Percentiles rank a stretch among this genome's conserved stretches.
These are phyloP conservation scores for Platanthera zijinensis DNA, from an alignment of 106 monocot species.

Conservation along the genomic window DNA sequence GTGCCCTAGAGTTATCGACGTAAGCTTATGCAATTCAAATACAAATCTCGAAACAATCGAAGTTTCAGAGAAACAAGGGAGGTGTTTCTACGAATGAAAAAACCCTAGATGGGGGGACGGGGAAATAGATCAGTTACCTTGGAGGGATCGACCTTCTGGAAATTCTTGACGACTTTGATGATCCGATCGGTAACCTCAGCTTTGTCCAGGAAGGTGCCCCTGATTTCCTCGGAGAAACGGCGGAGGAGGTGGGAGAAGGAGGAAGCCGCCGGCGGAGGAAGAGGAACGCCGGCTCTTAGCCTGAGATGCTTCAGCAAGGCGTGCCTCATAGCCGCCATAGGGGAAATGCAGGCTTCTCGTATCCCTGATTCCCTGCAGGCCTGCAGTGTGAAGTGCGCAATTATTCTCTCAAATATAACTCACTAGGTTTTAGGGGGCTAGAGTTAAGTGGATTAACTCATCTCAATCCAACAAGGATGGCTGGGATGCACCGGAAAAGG, in stretches of 20 bases:
- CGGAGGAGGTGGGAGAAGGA: conserved; percentile 15
- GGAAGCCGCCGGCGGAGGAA: conserved; percentile 3
- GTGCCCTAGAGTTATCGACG: too few species aligned
- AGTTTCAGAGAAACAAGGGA: too few species aligned
- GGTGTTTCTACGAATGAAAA: neutral
- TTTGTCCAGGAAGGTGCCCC: conserved; percentile 86
- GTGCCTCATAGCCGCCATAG: conserved; percentile 40
- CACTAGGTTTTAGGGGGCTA: too few species aligned
- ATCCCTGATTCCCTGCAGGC: too few species aligned
- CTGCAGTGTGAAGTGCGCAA: too few species aligned
- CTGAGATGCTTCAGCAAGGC: conserved; percentile 65
- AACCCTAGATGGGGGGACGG: neutral
- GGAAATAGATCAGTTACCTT: conserved; percentile 33
- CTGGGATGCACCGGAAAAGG: too few species aligned
- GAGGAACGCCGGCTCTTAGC: conserved; percentile 11
- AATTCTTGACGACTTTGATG: conserved; percentile 87
- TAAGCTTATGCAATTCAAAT: too few species aligned
- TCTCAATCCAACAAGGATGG: too few species aligned
- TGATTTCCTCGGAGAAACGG: conserved; percentile 47
- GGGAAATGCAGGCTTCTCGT: neutral
- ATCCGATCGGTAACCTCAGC: conserved; percentile 72
- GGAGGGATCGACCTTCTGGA: conserved; percentile 75
- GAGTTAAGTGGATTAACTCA: too few species aligned
- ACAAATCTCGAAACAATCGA: too few species aligned
- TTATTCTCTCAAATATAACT: too few species aligned